Conservation (phyloP, 2,329 filamentous ascomycete genomes). For the Curvularia sp. region DNA sequence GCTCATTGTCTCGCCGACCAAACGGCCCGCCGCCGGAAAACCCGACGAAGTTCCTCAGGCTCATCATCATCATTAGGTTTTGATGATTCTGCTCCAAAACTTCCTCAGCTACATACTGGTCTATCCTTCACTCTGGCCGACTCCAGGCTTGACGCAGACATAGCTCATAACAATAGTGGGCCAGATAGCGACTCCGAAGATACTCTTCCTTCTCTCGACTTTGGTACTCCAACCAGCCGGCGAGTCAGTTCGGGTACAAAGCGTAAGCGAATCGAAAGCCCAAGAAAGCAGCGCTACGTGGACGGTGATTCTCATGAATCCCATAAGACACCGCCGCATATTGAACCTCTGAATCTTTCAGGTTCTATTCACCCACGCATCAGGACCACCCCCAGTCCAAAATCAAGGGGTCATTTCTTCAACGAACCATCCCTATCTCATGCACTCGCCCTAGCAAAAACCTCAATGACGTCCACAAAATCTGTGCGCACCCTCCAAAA, state of each 20-base stretch:
- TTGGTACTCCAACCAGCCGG: slow-evolving; percentile 17
- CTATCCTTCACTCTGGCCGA: slow-evolving; percentile 37
- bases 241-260: slow-evolving; percentile 28
- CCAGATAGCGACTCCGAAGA: slow-evolving; percentile 22
- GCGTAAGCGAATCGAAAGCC: slow-evolving; percentile 36
- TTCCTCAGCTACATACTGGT: slow-evolving; percentile 24
- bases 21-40: background rate
- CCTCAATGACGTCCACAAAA: background rate
- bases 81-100: slow-evolving; percentile 22
- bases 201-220: slow-evolving; percentile 29
- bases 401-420: background rate
- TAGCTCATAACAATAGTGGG: background rate
- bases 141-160: slow-evolving; percentile 21
- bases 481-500: background rate
- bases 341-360: background rate
- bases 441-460: background rate
- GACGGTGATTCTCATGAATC: background rate
- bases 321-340: background rate
- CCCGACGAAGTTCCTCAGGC: background rate
- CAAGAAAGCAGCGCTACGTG: slow-evolving; percentile 7
- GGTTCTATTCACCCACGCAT: background rate
- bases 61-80: slow-evolving; percentile 37
- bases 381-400: background rate
- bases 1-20: too few relatives aligned
- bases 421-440: slow-evolving; percentile 7